A percentile compares a stretch with the other conserved stretches of the same genome.
Conservation (phyloP, 345 rosid genomes). For the Heritiera littoralis region DNA sequence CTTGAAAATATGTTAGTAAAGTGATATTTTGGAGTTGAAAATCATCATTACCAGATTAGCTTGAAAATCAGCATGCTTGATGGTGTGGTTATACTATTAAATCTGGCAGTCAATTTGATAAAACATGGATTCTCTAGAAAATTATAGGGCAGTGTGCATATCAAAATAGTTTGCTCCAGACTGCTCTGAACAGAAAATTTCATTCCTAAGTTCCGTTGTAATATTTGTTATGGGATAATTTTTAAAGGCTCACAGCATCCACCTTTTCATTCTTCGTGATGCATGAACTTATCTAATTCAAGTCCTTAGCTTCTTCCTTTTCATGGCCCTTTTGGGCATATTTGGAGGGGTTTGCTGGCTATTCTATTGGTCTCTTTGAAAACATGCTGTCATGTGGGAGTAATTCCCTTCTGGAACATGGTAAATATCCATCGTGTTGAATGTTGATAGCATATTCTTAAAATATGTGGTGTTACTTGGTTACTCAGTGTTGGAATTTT, state of each 20-base stretch:
- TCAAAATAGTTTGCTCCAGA: background rate
- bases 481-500: background rate
- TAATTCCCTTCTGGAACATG: background rate
- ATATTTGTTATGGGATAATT: background rate
- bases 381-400: background rate
- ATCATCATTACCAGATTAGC: background rate
- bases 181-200: background rate
- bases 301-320: background rate
- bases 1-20: background rate
- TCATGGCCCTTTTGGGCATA: background rate
- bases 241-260: background rate
- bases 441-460: background rate
- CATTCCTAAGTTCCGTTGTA: background rate
- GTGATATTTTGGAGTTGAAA: slow-evolving; percentile 1
- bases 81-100: background rate
- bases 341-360: background rate
- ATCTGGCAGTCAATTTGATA: background rate
- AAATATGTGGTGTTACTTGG: background rate
- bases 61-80: background rate
- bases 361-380: background rate
- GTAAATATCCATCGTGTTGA: background rate
- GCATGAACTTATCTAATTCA: background rate
- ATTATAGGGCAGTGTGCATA: background rate
- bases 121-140: background rate
- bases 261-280: background rate